Base-by-base conservation (phyloP, 2,329 filamentous ascomycete genomes). In the Pyrenochaeta sp. region DNA sequence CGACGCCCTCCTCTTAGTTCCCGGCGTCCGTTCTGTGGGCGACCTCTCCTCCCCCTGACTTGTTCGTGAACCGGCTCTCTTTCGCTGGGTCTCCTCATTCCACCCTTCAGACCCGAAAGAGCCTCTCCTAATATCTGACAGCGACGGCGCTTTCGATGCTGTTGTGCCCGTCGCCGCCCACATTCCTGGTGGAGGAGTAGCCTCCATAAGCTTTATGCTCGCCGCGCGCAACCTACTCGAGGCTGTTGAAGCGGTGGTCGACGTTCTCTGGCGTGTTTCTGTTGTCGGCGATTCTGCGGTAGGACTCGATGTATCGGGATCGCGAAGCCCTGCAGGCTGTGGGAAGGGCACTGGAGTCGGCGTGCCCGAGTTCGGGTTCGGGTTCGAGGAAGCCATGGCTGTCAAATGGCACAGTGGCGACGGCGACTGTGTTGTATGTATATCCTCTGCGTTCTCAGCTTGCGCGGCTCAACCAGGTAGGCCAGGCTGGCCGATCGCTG, bases 101-200 rank as follows among this genome's bases (percentile, higher is more conserved):
- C 76, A 77, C 0, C 77, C 76, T 2, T 72, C 63, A 4, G 68
- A 65, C 27, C 71, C 69, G 54, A 77, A 77, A 12, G 72, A 74
- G 30, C 75, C 76, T 50, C 65, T 68, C 43, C 81, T 70, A 32
- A 82, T 81, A 44, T 83, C 80, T 44, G 68, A 64, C 22, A 82
- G 54, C 1, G 79, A 79, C 4, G 80, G 80, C 13, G 80, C 79
- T 59, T 73, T 78, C 8, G 79, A 72, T 13, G 74, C 78, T 5
- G 72, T 72, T 7, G 65, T 71, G 12, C 79, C 80, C 1, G 79
- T 79, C 0, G 81, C 80, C n/a, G 80, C 78, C 79, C 77, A 79
- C 73, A 80, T 78, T 40, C 79, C 78, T 0, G 74, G 72, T 3
- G 78, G 79, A 7, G 75, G 71, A 45, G 75, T 65, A 6, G 76